Base-by-base conservation (phyloP, 2,329 filamentous ascomycete species). In the Fusarium papillatum region DNA sequence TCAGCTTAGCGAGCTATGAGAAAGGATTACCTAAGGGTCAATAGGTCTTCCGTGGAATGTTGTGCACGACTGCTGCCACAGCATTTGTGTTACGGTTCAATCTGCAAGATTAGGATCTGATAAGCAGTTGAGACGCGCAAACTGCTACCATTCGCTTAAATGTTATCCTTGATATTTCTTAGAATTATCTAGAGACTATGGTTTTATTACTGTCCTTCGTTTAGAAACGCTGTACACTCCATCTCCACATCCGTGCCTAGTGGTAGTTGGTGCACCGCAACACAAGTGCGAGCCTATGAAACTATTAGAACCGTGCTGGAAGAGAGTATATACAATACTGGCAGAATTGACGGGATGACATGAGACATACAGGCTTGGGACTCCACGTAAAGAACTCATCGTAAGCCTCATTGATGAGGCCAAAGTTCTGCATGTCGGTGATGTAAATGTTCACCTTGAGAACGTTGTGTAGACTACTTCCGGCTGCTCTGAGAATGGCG, bases 171-270 rank as follows among this genome's bases (percentile, higher is more conserved):
- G 3, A 26, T 26, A 7, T 9, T 19, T 8, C 26, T 17, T 16
- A 26, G 26, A 26, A 10, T 7, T 22, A 10, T 16, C 22, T 19
- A 17, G 22, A 26, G 8, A 26, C 4, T 1, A 26, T 24, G 16
- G 9, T 31, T 31, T 29, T 17, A 53, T 53, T 17, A 19, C 3
- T 29, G 48, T 24, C 26, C 17, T 53, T 53, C 26, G 17, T 31
- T 53, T 10, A 53, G 38, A 38, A 26, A 50, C 3, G 79, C 79
- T 7, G 93, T 92, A 80, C 91, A 93, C 85, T 95, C 93, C 80
- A 95, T 94, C 86, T 95, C 94, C 9, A 95, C 91, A 69, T 93
- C 90, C 6, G 93, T 93, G 16, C 90, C 89, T 79, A 93, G 89
- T 2, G 93, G 94, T 75, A 95, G 85, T 81, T 93, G 89, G 83